Base-by-base conservation (phyloP, 164 flowering plant species). In the Kalanchoe fedtschenkoi region DNA sequence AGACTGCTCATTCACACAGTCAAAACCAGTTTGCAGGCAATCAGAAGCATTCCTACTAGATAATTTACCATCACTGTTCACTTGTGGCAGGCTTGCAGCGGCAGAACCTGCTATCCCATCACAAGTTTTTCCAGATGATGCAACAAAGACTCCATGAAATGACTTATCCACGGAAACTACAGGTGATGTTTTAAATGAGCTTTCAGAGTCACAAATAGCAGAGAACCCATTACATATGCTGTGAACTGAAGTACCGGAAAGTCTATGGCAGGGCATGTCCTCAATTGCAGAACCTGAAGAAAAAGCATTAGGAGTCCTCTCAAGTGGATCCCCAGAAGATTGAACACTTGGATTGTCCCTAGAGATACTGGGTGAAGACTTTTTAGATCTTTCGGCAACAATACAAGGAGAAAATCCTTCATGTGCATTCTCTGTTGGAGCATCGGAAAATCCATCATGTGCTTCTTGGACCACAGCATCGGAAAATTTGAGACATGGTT, bases 11-110 rank as follows among this genome's bases (percentile, higher is more conserved):
- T 71, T 80, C 53, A 64, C 73, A 69, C 65, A 62, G 55, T 78
- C 84, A 58, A 79, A 71, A 62, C 69, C 78, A 62, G 77, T 77
- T 67, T 75, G 63, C 65, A 73, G 78, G 67, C 86, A 71, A 34
- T 75, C 39, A 29, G 69, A 63, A 14, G 63, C 68, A 62, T 62
- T 61, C 62, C 75, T 82, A 67, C 78, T 84, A 14, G 72, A 77
- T 54, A 85, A 75, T 79, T 82, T 83, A 68, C 68, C 80, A 63
- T 71, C 76, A 57, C 58, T 76, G 28, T 43, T 79, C 16, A 70
- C 54, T 22, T 5, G 29, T 47, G 54, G 54, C 28, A 21, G 28
- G 54, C 13, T 17, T 17, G 7, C 7, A 51, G 26, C 17, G 2
- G 16, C 17, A 51, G 32, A 17, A 10, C 56, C 28, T 11, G 32